Evolutionary conservation across 164 flowering plant genomes (phyloP).

Genomic region (Piper longum): DNA sequence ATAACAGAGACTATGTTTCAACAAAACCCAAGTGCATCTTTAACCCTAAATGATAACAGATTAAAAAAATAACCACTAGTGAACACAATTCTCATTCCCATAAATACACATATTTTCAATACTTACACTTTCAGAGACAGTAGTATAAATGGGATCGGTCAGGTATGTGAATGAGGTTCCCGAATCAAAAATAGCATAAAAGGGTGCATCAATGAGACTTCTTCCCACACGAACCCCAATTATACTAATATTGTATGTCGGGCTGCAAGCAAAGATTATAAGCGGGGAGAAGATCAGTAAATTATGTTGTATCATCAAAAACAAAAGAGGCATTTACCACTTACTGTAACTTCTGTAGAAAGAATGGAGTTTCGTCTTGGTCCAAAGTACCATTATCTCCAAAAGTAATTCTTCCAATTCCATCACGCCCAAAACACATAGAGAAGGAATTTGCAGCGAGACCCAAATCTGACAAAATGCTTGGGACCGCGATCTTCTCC

Average conservation of each 20-base stretch:
- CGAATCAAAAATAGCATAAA: conserved; percentile 65
- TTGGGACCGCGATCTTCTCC: conserved; percentile 61
- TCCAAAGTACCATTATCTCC: conserved; percentile 71
- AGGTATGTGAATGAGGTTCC: conserved; percentile 88
- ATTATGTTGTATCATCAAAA: neutral
- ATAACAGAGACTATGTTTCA: too few relatives aligned
- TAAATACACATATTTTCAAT: too few relatives aligned
- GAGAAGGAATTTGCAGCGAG: conserved; percentile 69
- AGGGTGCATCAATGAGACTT: conserved; percentile 17
- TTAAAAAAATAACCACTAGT: neutral
- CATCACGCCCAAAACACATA: conserved; percentile 75
- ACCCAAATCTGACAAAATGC: conserved; percentile 58
- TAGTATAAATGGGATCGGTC: conserved; percentile 64
- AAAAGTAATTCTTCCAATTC: conserved; percentile 73
- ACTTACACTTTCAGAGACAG: conserved; percentile 56
- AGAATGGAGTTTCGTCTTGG: conserved; percentile 68
- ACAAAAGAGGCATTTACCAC: conserved; percentile 10
- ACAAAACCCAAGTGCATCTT: too few relatives aligned
- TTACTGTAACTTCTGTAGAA: conserved; percentile 31
- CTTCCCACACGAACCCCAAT: conserved; percentile 40
- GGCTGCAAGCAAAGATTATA: conserved; percentile 23
- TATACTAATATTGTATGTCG: conserved; percentile 54
- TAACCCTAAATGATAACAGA: neutral
- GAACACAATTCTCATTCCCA: neutral
- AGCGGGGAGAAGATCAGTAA: neutral